phyloP scores from a whole-genome alignment of 805 yeast species.

The Aciculoconidium aculeatum region DNA sequence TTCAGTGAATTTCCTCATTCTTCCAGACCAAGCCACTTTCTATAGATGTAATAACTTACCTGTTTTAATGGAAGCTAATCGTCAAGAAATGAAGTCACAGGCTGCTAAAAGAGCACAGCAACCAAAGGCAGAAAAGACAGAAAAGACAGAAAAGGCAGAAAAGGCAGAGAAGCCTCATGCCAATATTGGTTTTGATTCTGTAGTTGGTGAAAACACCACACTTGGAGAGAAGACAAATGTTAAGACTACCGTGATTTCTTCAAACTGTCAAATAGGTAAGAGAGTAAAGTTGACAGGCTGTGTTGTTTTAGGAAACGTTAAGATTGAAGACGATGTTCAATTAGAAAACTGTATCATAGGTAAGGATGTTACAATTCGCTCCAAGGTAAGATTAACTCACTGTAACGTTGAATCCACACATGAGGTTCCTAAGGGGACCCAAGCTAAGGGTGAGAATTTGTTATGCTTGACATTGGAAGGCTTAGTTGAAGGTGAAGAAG shows the following conservation, averaged over 20 bases:
- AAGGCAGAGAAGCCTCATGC: slow-evolving; percentile 60
- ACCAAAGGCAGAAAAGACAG: too few relatives aligned
- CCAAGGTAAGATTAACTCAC: slow-evolving; percentile 61
- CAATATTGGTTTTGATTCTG: slow-evolving; percentile 80
- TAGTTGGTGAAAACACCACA: slow-evolving; percentile 61
- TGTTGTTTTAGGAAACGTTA: slow-evolving; percentile 64
- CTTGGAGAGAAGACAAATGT: slow-evolving; percentile 82
- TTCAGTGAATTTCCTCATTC: slow-evolving; percentile 60
- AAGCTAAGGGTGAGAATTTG: slow-evolving; percentile 55
- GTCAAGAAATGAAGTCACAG: slow-evolving; percentile 62
- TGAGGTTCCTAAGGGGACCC: slow-evolving; percentile 52
- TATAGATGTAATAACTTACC: slow-evolving; percentile 73
- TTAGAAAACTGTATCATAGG: slow-evolving; percentile 90
- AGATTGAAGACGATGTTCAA: slow-evolving; percentile 70
- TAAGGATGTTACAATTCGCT: slow-evolving; percentile 52
- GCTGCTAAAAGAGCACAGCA: slow-evolving; percentile 38
- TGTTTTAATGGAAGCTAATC: slow-evolving; percentile 85
- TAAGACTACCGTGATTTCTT: slow-evolving; percentile 78
- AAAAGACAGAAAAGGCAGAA: too few relatives aligned
- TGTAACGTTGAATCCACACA: slow-evolving; percentile 85
- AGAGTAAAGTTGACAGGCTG: slow-evolving; percentile 87
- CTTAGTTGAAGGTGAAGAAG: slow-evolving; percentile 27
- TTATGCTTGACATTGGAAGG: slow-evolving; percentile 39
- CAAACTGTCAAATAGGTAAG: slow-evolving; percentile 70
- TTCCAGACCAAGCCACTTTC: slow-evolving; percentile 67